Base-by-base conservation (phyloP, 495 filamentous ascomycete species). In the Daldinia childiae region DNA sequence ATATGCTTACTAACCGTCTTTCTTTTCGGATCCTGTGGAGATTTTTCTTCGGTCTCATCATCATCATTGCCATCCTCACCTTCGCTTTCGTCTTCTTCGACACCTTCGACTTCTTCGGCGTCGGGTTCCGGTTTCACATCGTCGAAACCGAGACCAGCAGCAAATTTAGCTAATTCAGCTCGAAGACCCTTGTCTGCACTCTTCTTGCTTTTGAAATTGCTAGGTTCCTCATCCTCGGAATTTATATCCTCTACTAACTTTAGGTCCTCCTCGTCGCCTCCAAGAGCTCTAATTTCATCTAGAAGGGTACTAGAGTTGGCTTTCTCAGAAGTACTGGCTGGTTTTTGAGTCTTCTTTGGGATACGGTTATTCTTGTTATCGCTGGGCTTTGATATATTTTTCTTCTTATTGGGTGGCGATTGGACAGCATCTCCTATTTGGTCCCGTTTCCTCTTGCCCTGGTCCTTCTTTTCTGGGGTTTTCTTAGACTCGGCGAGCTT, bases 251-350 rank as follows among this genome's bases (percentile, higher is more conserved):
- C 87, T 52, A 94, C 80, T 38, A 93, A 80, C 51, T 90, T 87
- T 43, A 90, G 78, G 74, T 94, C 92, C 27, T 92, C 90, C 75
- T 93, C 87, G 29, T 90, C 91, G 24, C 93, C 93, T 19, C 92
- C 93, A 41, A 96, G 84, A 21, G 89, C 90, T 61, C 88, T 76
- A 69, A 96, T 92, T 72, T 94, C 92, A 68, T 90, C 86, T 32
- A 92, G 84, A 36, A 92, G 79, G 14, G 66, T 34, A 5, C 64
- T 72, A 17, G 50, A 65, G 4, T 45, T 64, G 30, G 81, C 78
- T 56, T 82, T 76, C 29, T 73, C 71, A 9, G 79, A n/a, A 59
- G 66, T 41, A 43, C 38, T 65, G 56, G 82, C 85, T 73, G 81
- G 76, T 43, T 84, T 83, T 7, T 54, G 62, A 30, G 69, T 68